Evolutionary conservation across 2,329 filamentous ascomycete species (phyloP).

Genomic region (Neofusicoccum umdonicola): DNA sequence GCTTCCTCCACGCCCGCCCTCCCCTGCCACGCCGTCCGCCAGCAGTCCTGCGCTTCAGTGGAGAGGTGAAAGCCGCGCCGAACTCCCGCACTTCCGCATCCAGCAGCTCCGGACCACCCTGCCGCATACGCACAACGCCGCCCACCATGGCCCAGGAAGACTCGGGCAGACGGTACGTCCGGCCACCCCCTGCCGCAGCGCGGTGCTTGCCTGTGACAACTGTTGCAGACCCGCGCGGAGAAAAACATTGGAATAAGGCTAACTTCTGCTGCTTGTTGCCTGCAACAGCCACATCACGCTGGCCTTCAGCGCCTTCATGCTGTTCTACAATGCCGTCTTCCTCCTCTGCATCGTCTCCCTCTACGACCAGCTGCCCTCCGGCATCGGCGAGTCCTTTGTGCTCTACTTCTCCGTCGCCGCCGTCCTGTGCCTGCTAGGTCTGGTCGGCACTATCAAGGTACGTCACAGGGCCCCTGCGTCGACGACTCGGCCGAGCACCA

Average conservation of each 20-base stretch:
- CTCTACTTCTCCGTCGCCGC: slow-evolving; percentile 42
- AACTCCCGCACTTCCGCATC: background rate
- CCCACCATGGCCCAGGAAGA: slow-evolving; percentile 7
- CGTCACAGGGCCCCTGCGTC: slow-evolving; percentile 20
- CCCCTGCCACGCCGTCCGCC: background rate
- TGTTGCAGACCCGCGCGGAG: background rate
- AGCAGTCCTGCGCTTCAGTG: background rate
- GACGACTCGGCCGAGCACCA: slow-evolving; percentile 2
- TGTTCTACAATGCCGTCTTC: slow-evolving; percentile 29
- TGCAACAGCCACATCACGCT: slow-evolving; percentile 19
- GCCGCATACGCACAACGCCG: background rate
- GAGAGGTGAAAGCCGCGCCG: slow-evolving; percentile 4
- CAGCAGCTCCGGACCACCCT: slow-evolving; percentile 10
- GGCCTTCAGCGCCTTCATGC: slow-evolving; percentile 18
- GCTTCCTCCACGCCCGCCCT: background rate
- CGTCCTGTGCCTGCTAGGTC: slow-evolving; percentile 39
- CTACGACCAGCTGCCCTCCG: slow-evolving; percentile 23
- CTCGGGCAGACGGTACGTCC: slow-evolving; percentile 7
- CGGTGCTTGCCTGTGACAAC: background rate
- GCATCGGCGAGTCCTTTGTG: slow-evolving; percentile 32
- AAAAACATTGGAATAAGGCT: background rate
- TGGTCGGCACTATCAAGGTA: slow-evolving; percentile 46
- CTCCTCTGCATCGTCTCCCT: slow-evolving; percentile 27
- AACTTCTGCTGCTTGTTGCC: background rate
- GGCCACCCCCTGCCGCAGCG: background rate